Evolutionary conservation across 202 grass and related monocot species (phyloP), one percentile per base, ranked within the genome.

Genomic region (Brachypodium distachyon): DNA sequence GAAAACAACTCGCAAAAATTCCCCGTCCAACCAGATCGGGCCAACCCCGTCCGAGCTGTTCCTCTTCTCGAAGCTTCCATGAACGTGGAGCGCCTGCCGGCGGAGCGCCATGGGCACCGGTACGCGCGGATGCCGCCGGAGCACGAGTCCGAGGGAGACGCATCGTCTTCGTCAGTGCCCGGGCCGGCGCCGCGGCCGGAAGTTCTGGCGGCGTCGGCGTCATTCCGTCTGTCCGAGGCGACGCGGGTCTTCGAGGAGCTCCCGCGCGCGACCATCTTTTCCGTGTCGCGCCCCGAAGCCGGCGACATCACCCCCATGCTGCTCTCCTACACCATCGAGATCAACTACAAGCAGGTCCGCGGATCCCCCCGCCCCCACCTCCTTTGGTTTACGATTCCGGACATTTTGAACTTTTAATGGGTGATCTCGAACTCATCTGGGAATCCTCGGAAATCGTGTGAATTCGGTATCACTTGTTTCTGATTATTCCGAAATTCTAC

Each of bases 271-370:
- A 67, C 61, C 63, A 93, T 98, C 74, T 78, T 85, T 23, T 78
- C 95, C 34, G 85, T 95, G 8, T 98, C 91, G 38, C 84, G 91
- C 38, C 89, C 95, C 76, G 95, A 98, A 19, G 95, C 85, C 13
- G 88, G 87, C 23, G 95, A 98, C 76, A 95, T 95, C 91, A 95
- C 89, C 25, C 95, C 89, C 63, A 92, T 95, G 91, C 89, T 92
- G 12, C 89, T 95, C 34, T 92, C 91, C 16, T 95, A 98, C 70
- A 95, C 91, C 80, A 92, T 98, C 84, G 95, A 95, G 81, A 81
- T 92, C 81, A 85, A 86, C 71, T 94, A 95, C 89, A 94, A 88
- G 80, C 91, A 98, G 95, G 91, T 98, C 73, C 27, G 85, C 60
- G 36, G 49, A 69, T 81, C 62, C 76, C 28, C 41, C 23, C n/a